phyloP scores from a whole-genome alignment of 345 rosid species.

The Microcos paniculata region DNA sequence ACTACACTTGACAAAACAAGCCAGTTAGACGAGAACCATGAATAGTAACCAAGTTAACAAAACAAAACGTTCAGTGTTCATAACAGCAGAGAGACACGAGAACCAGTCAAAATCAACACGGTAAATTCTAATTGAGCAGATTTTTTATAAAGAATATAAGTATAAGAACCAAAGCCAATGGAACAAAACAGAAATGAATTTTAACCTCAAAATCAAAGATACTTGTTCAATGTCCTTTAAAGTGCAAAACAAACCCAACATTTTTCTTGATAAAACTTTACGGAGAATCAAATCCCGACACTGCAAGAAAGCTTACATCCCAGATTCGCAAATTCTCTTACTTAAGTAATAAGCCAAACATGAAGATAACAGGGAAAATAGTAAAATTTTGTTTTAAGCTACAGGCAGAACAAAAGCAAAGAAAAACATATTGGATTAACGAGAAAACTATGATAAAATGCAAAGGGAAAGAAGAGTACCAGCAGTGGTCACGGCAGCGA shows the following conservation, averaged over 20 bases:
- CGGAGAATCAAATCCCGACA: background rate
- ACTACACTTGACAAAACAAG: constrained; percentile 4
- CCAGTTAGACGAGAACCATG: background rate
- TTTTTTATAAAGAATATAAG: background rate
- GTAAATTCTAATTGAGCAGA: background rate
- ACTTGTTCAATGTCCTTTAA: background rate
- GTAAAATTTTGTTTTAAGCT: no score
- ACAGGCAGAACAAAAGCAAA: background rate
- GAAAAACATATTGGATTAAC: background rate
- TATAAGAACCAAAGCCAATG: background rate
- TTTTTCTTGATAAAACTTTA: background rate
- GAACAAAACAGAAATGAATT: background rate
- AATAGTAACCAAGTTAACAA: background rate
- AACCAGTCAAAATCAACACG: background rate
- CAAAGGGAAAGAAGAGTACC: background rate
- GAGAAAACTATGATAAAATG: background rate
- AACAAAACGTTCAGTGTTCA: background rate
- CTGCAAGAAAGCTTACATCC: background rate
- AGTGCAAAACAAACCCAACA: background rate
- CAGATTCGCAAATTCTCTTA: background rate
- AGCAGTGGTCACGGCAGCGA: background rate
- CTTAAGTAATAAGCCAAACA: background rate
- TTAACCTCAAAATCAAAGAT: background rate
- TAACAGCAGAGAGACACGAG: background rate
- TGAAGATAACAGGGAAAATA: background rate